Percentiles rank a stretch among this genome's conserved stretches.
phyloP scores from a whole-genome alignment of 1,284 basidiomycete genomes.

The Fomitiporia mediterranea region DNA sequence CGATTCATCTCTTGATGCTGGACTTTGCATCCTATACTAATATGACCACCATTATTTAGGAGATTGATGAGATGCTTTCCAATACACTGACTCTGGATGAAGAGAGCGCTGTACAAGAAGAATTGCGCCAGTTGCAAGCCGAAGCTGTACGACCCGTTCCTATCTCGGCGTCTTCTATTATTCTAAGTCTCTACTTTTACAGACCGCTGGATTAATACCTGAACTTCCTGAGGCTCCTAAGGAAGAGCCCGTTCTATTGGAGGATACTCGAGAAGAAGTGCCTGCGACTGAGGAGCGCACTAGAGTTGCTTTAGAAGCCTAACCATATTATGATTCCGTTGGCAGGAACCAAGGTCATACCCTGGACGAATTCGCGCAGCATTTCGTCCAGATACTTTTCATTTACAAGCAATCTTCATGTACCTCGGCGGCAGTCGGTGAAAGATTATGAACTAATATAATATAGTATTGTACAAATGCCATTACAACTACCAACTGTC shows the following conservation, averaged over 20 bases:
- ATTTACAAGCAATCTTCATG: no score
- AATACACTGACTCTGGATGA: slow-evolving; percentile 84
- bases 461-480: not conserved
- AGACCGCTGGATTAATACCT: slow-evolving; percentile 23
- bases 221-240: slow-evolving; percentile 46
- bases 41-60: slow-evolving; percentile 43
- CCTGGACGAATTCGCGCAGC: no score
- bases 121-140: slow-evolving; percentile 66
- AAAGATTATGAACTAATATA: not conserved
- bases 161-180: not conserved
- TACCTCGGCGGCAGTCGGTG: not conserved
- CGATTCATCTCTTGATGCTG: slow-evolving; percentile 27
- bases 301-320: slow-evolving; percentile 43
- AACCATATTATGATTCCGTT: no score
- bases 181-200: not conserved
- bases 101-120: slow-evolving; percentile 88
- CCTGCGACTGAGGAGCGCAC: slow-evolving; percentile 27
- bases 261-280: slow-evolving; percentile 28
- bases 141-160: slow-evolving; percentile 33
- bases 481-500: slow-evolving; percentile 51
- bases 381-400: no score
- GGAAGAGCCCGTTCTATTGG: slow-evolving; percentile 32
- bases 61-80: slow-evolving; percentile 86
- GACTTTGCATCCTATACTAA: slow-evolving; percentile 3
- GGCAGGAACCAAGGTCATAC: no score